Percentiles rank a stretch among this genome's conserved stretches.
Evolutionary conservation across 306 rosid species (phyloP).

Genomic region (Corylus americana): DNA sequence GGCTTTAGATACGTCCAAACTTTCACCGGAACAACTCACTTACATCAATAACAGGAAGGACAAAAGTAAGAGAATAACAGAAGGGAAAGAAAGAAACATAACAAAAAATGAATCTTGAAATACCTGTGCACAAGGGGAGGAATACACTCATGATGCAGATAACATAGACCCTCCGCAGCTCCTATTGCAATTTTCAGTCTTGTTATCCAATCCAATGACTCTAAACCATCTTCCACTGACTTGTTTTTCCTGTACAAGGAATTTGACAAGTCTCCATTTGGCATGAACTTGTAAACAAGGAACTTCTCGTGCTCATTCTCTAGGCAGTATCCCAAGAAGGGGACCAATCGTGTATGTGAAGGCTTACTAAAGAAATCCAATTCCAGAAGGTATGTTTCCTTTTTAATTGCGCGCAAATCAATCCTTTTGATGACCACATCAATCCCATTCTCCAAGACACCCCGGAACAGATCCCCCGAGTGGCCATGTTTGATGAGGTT

Average conservation of each 20-base stretch:
- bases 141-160: conserved; percentile 83
- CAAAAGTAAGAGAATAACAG: background rate
- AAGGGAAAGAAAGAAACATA: conserved; percentile 3
- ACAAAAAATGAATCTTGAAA: conserved; percentile 18
- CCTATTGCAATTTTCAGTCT: conserved; percentile 95
- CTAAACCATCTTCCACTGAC: conserved; percentile 60
- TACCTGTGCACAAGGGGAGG: conserved; percentile 96
- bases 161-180: conserved; percentile 81
- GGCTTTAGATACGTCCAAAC: background rate
- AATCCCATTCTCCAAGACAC: conserved; percentile 74
- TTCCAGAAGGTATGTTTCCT: conserved; percentile 59
- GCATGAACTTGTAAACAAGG: conserved; percentile 76
- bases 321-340: conserved; percentile 78
- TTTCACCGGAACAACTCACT: background rate
- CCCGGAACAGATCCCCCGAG: conserved; percentile 79
- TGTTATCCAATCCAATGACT: conserved; percentile 97
- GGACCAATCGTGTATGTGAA: conserved; percentile 75
- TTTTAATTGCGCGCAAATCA: conserved; percentile 49
- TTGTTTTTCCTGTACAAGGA: conserved; percentile 57
- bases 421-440: conserved; percentile 70
- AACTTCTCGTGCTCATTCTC: conserved; percentile 85
- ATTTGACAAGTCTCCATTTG: conserved; percentile 81
- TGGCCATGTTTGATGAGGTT: conserved; percentile 80
- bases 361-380: conserved; percentile 76
- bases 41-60: background rate